phyloP scores from a whole-genome alignment of 345 rosid species.

The Ricinus communis region DNA sequence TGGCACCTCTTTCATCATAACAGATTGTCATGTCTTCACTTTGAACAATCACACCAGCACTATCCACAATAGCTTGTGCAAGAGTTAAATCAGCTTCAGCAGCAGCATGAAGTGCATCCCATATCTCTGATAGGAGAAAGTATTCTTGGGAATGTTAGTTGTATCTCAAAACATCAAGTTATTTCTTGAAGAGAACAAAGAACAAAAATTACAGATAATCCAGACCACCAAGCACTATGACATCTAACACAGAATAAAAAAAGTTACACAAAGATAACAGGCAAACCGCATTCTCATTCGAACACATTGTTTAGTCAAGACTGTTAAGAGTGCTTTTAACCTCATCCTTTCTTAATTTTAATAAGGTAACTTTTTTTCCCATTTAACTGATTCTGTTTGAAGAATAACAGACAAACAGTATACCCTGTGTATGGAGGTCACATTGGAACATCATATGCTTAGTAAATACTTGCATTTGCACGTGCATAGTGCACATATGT shows the following conservation, averaged over 20 bases:
- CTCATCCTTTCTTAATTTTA: background rate
- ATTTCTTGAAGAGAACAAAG: background rate
- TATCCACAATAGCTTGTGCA: constrained; percentile 77
- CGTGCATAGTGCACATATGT: background rate
- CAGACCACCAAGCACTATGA: background rate
- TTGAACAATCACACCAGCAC: constrained; percentile 75
- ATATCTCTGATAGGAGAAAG: constrained; percentile 49
- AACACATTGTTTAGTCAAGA: background rate
- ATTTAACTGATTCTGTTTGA: background rate
- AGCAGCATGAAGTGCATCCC: constrained; percentile 88
- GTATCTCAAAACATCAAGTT: background rate
- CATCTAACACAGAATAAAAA: background rate
- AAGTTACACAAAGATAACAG: too few species aligned
- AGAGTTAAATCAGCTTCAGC: constrained; percentile 60
- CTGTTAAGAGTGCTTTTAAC: background rate
- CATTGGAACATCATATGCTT: background rate
- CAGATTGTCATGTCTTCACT: constrained; percentile 66
- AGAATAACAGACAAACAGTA: background rate
- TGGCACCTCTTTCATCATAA: constrained; percentile 78
- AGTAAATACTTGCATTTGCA: background rate
- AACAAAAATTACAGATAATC: background rate
- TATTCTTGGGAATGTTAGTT: background rate
- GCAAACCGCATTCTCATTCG: background rate
- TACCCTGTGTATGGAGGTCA: background rate
- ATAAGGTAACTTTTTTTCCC: background rate